Conservation (phyloP, 2,329 filamentous ascomycete species). For the Alternaria burnsii region DNA sequence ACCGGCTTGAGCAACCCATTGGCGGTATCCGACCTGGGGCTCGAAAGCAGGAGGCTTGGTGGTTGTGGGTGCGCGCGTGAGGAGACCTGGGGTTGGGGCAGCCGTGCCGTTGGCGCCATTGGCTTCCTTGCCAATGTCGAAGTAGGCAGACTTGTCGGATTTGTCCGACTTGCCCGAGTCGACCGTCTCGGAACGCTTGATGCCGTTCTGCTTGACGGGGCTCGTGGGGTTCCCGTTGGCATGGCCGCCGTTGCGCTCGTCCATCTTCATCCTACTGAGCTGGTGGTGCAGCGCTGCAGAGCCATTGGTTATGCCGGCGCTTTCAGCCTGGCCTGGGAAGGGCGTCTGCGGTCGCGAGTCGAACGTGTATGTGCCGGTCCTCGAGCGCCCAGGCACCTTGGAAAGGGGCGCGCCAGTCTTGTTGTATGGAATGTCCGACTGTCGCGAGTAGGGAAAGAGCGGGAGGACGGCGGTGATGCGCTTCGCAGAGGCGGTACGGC, state of each 20-base stretch:
- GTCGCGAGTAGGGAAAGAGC: slow-evolving; percentile 94
- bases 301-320: slow-evolving; percentile 70
- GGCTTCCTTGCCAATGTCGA: slow-evolving; percentile 37
- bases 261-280: slow-evolving; percentile 72
- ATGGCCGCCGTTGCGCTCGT: slow-evolving; percentile 59
- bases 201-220: slow-evolving; percentile 38
- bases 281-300: slow-evolving; percentile 75
- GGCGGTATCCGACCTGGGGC: slow-evolving; percentile 92
- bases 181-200: slow-evolving; percentile 44
- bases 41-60: slow-evolving; percentile 69
- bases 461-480: slow-evolving; percentile 93
- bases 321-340: slow-evolving; percentile 73
- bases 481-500: slow-evolving; percentile 91
- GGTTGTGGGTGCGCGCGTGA: slow-evolving; percentile 32
- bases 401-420: slow-evolving; percentile 89
- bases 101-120: slow-evolving; percentile 38
- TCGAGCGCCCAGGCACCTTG: slow-evolving; percentile 62
- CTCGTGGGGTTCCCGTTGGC: slow-evolving; percentile 29
- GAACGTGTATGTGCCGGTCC: slow-evolving; percentile 75
- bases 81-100: slow-evolving; percentile 21
- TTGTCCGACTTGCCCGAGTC: slow-evolving; percentile 44
- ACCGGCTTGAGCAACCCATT: slow-evolving; percentile 98
- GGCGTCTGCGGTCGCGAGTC: slow-evolving; percentile 92
- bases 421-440: slow-evolving; percentile 96
- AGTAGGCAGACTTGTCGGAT: slow-evolving; percentile 33